Conservation (phyloP, 805 yeast genomes). For the Yamadazyma scolyti region DNA sequence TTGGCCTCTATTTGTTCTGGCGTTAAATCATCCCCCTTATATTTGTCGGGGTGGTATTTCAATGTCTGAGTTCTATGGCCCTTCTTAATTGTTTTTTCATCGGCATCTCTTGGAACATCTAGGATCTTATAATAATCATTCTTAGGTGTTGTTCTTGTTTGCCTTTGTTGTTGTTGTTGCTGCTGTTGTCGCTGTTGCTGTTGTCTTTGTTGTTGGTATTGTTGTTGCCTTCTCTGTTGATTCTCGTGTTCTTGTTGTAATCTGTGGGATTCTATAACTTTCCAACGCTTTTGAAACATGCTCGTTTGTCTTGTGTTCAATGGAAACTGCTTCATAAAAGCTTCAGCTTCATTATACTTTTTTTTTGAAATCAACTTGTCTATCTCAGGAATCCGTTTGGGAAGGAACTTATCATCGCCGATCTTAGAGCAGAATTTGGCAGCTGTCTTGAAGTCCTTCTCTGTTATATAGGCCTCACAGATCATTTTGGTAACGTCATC, state of each 20-base stretch:
- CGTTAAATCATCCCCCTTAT: slow-evolving; percentile 60
- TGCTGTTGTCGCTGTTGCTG: slow-evolving; percentile 47
- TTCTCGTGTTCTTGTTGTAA: slow-evolving; percentile 30
- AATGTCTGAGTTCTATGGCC: slow-evolving; percentile 78
- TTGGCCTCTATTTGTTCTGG: slow-evolving; percentile 70
- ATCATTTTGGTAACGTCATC: slow-evolving; percentile 33
- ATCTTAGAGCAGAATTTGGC: slow-evolving; percentile 21
- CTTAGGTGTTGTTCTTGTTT: slow-evolving; percentile 27
- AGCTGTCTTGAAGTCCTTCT: slow-evolving; percentile 17
- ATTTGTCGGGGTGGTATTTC: slow-evolving; percentile 90
- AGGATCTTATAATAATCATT: slow-evolving; percentile 80
- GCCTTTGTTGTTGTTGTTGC: slow-evolving; percentile 37
- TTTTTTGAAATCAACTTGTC: slow-evolving; percentile 32
- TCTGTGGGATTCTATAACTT: slow-evolving; percentile 23
- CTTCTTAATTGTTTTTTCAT: slow-evolving; percentile 66
- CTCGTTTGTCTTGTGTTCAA: slow-evolving; percentile 36
- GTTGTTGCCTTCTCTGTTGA: slow-evolving; percentile 32
- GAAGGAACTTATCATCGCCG: slow-evolving; percentile 28
- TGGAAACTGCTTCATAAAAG: slow-evolving; percentile 29
- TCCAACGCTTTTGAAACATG: slow-evolving; percentile 31
- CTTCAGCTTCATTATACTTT: slow-evolving; percentile 37
- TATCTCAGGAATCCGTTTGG: slow-evolving; percentile 32
- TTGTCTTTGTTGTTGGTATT: slow-evolving; percentile 36
- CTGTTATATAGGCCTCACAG: slow-evolving; percentile 37
- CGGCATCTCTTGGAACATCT: slow-evolving; percentile 65